These are phyloP conservation scores for Yamadazyma pseudoaaseri DNA, from an alignment of 1,139 yeast genomes.

Conservation along the genomic window DNA sequence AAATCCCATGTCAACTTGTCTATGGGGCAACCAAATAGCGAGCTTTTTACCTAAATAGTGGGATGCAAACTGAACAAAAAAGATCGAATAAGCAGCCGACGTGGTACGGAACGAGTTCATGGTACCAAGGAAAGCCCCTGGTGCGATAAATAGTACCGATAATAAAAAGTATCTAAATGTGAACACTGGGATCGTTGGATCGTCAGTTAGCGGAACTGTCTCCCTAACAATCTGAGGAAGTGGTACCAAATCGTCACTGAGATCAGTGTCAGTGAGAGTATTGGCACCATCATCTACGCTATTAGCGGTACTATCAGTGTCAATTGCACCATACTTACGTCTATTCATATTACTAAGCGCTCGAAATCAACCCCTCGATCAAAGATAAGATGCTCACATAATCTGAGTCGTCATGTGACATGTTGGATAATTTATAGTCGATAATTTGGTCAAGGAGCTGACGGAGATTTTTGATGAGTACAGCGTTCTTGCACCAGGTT, in stretches of 20 bases:
- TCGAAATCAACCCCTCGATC: conserved; percentile 1
- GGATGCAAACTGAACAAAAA: conserved; percentile 44
- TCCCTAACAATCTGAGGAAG: conserved; percentile 33
- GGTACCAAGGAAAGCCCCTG: conserved; percentile 49
- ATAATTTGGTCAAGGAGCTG: conserved; percentile 64
- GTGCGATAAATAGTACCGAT: conserved; percentile 38
- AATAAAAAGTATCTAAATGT: conserved; percentile 42
- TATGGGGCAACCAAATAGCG: conserved; percentile 18
- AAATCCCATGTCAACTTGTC: conserved; percentile 3
- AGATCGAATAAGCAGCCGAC: conserved; percentile 44
- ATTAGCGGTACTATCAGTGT: too few relatives aligned
- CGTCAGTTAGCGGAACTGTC: conserved; percentile 34
- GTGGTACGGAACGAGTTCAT: conserved; percentile 49
- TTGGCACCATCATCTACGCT: too few relatives aligned
- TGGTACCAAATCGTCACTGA: not conserved
- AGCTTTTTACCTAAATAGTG: conserved; percentile 45
- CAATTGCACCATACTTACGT: too few relatives aligned
- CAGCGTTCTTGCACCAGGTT: conserved; percentile 95
- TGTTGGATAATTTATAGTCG: conserved; percentile 40
- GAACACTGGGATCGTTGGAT: conserved; percentile 33
- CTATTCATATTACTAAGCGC: too few relatives aligned
- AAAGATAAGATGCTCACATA: conserved; percentile 1
- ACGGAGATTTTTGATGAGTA: conserved; percentile 70
- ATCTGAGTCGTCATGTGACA: conserved; percentile 2
- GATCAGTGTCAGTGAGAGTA: too few relatives aligned